phyloP scores from a whole-genome alignment of 768 basidiomycete species.

The Hygrophoropsis aurantiaca region DNA sequence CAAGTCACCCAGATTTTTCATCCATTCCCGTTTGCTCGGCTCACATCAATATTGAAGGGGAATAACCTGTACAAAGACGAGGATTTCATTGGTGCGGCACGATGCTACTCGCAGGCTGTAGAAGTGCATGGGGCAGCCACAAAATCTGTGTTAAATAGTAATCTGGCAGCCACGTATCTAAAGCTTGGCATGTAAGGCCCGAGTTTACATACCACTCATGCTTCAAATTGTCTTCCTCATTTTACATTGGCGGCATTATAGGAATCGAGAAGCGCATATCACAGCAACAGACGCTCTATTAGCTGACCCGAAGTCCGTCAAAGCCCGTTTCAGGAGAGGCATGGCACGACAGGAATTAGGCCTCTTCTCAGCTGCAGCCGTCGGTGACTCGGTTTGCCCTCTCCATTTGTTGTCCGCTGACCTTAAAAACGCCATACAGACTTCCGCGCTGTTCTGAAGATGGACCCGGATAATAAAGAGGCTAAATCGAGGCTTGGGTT shows the following conservation, averaged over 20 bases:
- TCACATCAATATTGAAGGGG: conserved; percentile 34
- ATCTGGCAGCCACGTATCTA: conserved; percentile 43
- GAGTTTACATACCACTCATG: background rate
- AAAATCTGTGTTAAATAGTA: conserved; percentile 38
- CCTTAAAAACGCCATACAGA: conserved; percentile 18
- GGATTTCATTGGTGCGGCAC: conserved; percentile 36
- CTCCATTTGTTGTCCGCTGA: no score
- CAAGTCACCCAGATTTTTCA: background rate
- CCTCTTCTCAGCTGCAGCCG: conserved; percentile 14
- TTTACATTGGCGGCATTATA: background rate
- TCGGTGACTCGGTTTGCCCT: conserved; percentile 16
- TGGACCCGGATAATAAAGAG: conserved; percentile 24
- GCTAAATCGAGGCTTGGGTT: conserved; percentile 15
- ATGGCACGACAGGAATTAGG: conserved; percentile 31
- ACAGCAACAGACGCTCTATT: conserved; percentile 26
- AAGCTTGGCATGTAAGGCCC: conserved; percentile 38
- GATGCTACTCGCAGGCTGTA: conserved; percentile 41
- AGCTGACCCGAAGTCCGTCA: conserved; percentile 28
- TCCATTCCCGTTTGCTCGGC: no score
- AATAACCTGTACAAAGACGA: conserved; percentile 40
- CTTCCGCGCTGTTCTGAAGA: conserved; percentile 20
- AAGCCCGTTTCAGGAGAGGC: conserved; percentile 35
- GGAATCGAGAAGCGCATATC: conserved; percentile 27
- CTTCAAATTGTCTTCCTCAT: background rate
- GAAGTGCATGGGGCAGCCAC: conserved; percentile 30